These are phyloP conservation scores for Cladosporium sp. DNA, from an alignment of 2,329 filamentous ascomycete genomes.

Conservation along the genomic window DNA sequence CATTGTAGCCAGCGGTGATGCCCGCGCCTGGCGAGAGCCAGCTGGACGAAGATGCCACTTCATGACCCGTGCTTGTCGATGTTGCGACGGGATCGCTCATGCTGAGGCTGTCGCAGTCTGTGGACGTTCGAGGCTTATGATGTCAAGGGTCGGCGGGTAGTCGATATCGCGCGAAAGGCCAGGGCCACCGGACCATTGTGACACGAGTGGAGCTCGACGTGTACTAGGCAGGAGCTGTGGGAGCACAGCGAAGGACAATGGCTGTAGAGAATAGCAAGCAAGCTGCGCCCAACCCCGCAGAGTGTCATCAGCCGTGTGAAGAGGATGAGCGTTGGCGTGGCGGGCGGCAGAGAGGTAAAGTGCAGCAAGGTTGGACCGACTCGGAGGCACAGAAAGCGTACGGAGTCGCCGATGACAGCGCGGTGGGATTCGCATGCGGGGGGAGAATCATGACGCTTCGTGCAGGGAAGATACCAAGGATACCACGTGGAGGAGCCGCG, in stretches of 20 bases:
- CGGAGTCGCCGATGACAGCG: background rate
- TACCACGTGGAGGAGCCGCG: background rate
- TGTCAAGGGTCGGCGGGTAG: background rate
- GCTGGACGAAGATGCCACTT: slow-evolving; percentile 7
- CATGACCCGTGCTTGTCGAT: slow-evolving; percentile 4
- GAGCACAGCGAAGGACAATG: background rate
- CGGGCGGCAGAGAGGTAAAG: background rate
- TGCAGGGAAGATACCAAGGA: background rate
- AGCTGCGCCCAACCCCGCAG: background rate
- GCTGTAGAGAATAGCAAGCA: background rate
- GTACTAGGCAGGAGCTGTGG: background rate
- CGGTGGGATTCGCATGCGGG: background rate
- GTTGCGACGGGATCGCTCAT: slow-evolving; percentile 1
- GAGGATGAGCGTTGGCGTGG: background rate
- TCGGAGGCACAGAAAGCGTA: background rate
- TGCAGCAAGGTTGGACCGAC: background rate
- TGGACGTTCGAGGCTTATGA: background rate
- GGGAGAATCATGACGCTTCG: background rate
- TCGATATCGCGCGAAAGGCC: background rate
- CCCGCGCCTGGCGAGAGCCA: slow-evolving; percentile 28
- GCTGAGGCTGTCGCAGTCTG: background rate
- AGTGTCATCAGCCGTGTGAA: background rate
- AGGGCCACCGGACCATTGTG: slow-evolving; percentile 7
- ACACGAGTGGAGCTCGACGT: background rate
- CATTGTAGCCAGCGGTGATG: slow-evolving; percentile 27